Evolutionary conservation across 768 basidiomycete species (phyloP), one percentile per base, ranked within the genome.

Genomic region (Auricularia cornea): DNA sequence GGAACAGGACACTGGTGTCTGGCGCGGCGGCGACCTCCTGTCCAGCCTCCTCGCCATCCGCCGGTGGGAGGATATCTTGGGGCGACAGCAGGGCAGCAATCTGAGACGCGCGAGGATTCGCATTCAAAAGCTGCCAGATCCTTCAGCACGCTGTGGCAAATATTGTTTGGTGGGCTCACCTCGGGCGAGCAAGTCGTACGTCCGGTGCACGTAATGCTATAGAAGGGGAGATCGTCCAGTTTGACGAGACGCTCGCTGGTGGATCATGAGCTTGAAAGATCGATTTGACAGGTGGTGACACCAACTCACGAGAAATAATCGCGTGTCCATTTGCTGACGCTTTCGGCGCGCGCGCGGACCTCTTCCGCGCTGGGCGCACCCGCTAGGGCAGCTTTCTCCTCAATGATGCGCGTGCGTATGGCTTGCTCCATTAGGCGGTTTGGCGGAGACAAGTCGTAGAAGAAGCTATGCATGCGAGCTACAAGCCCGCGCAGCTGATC

Each of bases 1-100:
- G 77, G 76, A 93, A 90, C 16, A 93, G 76, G 63, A 93, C 88
- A 68, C 83, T 86, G 1, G 84, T 86, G 67, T 94, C 92, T 89
- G 79, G 56, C 81, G n/a, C n/a, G n/a, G n/a, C n/a, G n/a, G 77
- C 77, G 79, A 82, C 5, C 86, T 68, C 2, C 73, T 63, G 20
- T 73, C 68, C 69, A 16, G n/a, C n/a, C n/a, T 59, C 59, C 20
- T 60, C n/a, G 30, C 33, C 26, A 44, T 60, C 44, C 64, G 63
- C 26, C 66, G 62, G 41, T 61, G 66, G 64, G 33, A 74, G 67
- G 64, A 83, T 86, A 35, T 82, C 80, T 63, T 80, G 75, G 3
- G 89, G 87, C 62, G 83, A 76, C 30, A 87, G 69, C 12, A 92
- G 78, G 3, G 85, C 88, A 2, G 85, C 75, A 33, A 89, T 68